phyloP scores from a whole-genome alignment of 345 rosid genomes.

The Odontarrhena argentea region DNA sequence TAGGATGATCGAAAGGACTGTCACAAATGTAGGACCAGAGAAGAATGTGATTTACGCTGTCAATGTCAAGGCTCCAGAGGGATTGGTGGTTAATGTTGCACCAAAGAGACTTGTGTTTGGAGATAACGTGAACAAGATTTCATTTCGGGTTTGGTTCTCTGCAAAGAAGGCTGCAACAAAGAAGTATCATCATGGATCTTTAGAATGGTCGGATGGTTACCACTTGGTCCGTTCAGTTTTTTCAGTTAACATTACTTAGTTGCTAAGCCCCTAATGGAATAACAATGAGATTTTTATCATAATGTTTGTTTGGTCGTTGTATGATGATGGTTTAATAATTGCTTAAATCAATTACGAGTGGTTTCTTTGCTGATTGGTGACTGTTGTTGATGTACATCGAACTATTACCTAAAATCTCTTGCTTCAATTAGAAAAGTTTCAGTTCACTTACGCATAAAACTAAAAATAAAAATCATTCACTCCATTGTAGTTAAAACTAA shows the following conservation, averaged over 20 bases:
- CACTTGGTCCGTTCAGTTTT: constrained; percentile 59
- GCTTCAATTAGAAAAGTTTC: too few species aligned
- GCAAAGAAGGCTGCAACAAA: constrained; percentile 48
- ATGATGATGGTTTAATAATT: constrained; percentile 16
- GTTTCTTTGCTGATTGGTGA: too few species aligned
- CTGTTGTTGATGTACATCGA: too few species aligned
- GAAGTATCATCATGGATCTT: constrained; percentile 64
- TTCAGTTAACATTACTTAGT: constrained; percentile 53
- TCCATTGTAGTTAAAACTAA: too few species aligned
- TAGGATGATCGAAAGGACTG: constrained; percentile 49
- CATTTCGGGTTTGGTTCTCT: constrained; percentile 52
- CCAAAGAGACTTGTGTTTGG: constrained; percentile 53
- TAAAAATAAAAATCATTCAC: too few species aligned
- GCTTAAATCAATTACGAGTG: background rate
- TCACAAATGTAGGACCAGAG: constrained; percentile 59
- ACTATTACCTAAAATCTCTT: too few species aligned
- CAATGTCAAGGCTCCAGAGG: constrained; percentile 49
- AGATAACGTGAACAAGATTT: constrained; percentile 31
- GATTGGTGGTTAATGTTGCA: constrained; percentile 55
- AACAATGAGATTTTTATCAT: background rate
- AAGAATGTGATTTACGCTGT: constrained; percentile 55
- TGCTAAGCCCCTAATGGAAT: background rate
- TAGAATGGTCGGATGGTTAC: constrained; percentile 60
- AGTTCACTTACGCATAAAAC: too few species aligned
- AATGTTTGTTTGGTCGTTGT: background rate